Base-by-base conservation (phyloP, 2,329 filamentous ascomycete species). In the Waltergamsia citrina region DNA sequence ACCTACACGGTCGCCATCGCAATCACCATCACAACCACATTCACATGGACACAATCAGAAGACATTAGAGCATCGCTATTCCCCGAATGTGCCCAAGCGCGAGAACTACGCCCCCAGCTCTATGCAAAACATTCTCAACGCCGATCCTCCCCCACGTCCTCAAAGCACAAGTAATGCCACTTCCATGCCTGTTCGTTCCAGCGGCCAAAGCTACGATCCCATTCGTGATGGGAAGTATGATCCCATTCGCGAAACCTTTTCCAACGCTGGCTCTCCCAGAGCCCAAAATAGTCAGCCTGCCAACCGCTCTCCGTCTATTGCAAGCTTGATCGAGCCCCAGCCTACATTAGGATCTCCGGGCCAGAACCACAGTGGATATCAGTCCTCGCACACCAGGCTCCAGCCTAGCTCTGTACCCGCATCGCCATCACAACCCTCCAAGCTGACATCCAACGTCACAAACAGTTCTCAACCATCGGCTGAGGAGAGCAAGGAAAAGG, bases 131-230 rank as follows among this genome's bases (percentile, higher is more conserved):
- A 69, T 76, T 31, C 54, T 76, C 21, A 77, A 76, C 41, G 65
- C 66, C 38, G 70, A 70, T 42, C 61, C 57, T n/a, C 60, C 57
- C 35, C 56, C 59, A 29, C 67, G 57, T 38, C 65, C 55, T 25
- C 63, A 59, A 37, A 54, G 53, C 34, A 63, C 39, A 63, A 65
- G 34, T 57, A 67, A 37, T 15, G 27, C 20, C 62, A 41, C 56
- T 41, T 39, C 62, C 28, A 50, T 61, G 14, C 64, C 67, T 7
- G 60, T 67, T 32, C 66, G 81, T 32, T 78, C 80, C 11, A 83
- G 82, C 48, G 81, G 86, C 28, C 84, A 86, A 49, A 85, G 82
- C 48, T 95, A 92, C 59, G 88, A 95, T 54, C 88, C 88, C 1
- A 87, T 94, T 42, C 76, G 88, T 30, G 33, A 35, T 16, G 85